These are phyloP conservation scores for Schwanniomyces sp. DNA, from an alignment of 805 yeast species.

Conservation along the genomic window DNA sequence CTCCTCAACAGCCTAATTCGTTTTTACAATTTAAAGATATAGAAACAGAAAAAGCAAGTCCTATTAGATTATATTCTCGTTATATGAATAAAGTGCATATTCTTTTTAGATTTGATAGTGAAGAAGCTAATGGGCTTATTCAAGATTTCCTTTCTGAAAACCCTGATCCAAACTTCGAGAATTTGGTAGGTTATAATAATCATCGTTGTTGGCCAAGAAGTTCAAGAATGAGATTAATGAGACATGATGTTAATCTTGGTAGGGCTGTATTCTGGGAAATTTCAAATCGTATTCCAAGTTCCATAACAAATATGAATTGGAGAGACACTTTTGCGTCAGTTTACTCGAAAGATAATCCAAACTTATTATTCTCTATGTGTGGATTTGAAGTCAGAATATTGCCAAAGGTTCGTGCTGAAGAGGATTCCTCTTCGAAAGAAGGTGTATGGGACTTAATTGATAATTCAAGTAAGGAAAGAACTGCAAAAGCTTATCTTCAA, in stretches of 20 bases:
- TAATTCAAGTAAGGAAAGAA: conserved; percentile 72
- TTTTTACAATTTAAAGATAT: conserved; percentile 67
- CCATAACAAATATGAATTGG: conserved; percentile 76
- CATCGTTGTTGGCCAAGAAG: conserved; percentile 95
- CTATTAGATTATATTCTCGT: conserved; percentile 78
- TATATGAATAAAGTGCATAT: conserved; percentile 82
- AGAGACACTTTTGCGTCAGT: conserved; percentile 80
- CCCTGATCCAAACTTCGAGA: conserved; percentile 91
- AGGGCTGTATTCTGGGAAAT: conserved; percentile 92
- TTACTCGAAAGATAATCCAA: conserved; percentile 88
- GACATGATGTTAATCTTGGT: conserved; percentile 90
- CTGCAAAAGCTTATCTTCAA: conserved; percentile 83
- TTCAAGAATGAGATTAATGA: conserved; percentile 82
- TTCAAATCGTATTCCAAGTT: conserved; percentile 71
- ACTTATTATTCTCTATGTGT: conserved; percentile 83
- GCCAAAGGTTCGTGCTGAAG: conserved; percentile 66
- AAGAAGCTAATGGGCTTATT: conserved; percentile 72
- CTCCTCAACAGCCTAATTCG: conserved; percentile 67
- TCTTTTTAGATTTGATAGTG: conserved; percentile 69
- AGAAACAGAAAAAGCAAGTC: conserved; percentile 64
- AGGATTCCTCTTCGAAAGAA: conserved; percentile 59
- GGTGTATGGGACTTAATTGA: conserved; percentile 90
- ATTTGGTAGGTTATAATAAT: conserved; percentile 81
- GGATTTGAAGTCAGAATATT: conserved; percentile 92
- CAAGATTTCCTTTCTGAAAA: conserved; percentile 77